phyloP scores from a whole-genome alignment of 2,329 filamentous ascomycete species.

The Remersonia thermophila region DNA sequence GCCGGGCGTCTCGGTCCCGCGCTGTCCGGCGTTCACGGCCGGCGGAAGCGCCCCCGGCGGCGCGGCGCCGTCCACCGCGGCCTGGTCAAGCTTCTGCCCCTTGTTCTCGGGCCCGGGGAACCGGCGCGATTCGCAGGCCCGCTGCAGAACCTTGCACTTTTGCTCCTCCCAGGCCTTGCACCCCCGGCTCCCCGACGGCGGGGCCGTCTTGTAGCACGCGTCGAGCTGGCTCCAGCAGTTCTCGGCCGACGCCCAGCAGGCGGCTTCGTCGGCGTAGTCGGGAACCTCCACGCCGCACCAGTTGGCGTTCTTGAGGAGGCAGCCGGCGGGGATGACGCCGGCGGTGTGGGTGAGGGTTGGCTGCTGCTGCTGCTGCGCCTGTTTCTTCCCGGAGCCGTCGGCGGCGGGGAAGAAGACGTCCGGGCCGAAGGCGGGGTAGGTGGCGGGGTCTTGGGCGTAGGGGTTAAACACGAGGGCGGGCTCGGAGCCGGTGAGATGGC shows the following conservation, averaged over 20 bases:
- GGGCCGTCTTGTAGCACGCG: slow-evolving; percentile 46
- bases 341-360: slow-evolving; percentile 18
- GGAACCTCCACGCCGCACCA: slow-evolving; percentile 56
- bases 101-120: slow-evolving; percentile 37
- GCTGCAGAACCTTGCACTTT: slow-evolving; percentile 43
- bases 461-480: slow-evolving; percentile 52
- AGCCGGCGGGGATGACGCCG: slow-evolving; percentile 42
- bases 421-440: slow-evolving; percentile 49
- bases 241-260: slow-evolving; percentile 47
- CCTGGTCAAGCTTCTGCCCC: slow-evolving; percentile 23
- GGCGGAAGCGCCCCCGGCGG: slow-evolving; percentile 1
- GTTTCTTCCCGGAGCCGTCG: slow-evolving; percentile 1
- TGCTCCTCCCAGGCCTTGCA: slow-evolving; percentile 48
- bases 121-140: slow-evolving; percentile 28
- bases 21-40: slow-evolving; percentile 2
- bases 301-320: slow-evolving; percentile 55
- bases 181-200: slow-evolving; percentile 44
- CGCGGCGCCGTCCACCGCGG: slow-evolving; percentile 1
- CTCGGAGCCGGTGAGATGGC: slow-evolving; percentile 44
- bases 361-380: slow-evolving; percentile 4
- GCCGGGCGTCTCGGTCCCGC: background rate
- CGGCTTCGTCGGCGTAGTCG: slow-evolving; percentile 38
- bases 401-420: slow-evolving; percentile 34
- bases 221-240: slow-evolving; percentile 47
- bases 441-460: slow-evolving; percentile 36